Conservation (phyloP, 2,329 filamentous ascomycete species). For the Dactylonectria macrodidyma region DNA sequence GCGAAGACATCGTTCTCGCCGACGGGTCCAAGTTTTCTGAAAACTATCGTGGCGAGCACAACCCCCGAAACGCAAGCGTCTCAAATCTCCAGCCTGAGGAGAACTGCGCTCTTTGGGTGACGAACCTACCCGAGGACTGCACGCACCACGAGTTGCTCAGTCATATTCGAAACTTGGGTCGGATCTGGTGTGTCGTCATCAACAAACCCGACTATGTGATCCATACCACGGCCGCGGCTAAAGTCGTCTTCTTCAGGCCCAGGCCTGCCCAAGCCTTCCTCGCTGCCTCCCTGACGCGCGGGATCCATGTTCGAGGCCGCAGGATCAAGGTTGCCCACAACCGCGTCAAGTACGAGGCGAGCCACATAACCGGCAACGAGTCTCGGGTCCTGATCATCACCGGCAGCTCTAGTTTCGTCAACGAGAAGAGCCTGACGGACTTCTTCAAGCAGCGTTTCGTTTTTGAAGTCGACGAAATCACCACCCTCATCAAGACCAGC, state of each 20-base stretch:
- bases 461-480: conserved; percentile 64
- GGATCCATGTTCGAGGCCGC: conserved; percentile 56
- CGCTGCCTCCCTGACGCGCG: conserved; percentile 40
- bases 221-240: conserved; percentile 61
- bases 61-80: conserved; percentile 53
- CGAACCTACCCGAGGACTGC: conserved; percentile 62
- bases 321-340: conserved; percentile 61
- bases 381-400: conserved; percentile 67
- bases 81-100: conserved; percentile 49
- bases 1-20: neutral
- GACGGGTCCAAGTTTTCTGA: conserved; percentile 45
- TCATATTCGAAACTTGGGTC: conserved; percentile 62
- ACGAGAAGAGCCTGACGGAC: conserved; percentile 53
- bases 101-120: conserved; percentile 69
- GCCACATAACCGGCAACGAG: conserved; percentile 47
- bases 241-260: conserved; percentile 65
- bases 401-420: conserved; percentile 61
- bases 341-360: conserved; percentile 60
- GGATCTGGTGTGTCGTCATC: conserved; percentile 67
- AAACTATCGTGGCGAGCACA: conserved; percentile 57
- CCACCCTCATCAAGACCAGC: conserved; percentile 47
- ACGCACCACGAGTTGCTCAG: conserved; percentile 61
- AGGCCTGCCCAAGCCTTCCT: conserved; percentile 54
- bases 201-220: conserved; percentile 60
- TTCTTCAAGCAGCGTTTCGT: conserved; percentile 61